These are phyloP conservation scores for Xylaria sp. DNA, from an alignment of 2,329 filamentous ascomycete genomes.

Conservation along the genomic window DNA sequence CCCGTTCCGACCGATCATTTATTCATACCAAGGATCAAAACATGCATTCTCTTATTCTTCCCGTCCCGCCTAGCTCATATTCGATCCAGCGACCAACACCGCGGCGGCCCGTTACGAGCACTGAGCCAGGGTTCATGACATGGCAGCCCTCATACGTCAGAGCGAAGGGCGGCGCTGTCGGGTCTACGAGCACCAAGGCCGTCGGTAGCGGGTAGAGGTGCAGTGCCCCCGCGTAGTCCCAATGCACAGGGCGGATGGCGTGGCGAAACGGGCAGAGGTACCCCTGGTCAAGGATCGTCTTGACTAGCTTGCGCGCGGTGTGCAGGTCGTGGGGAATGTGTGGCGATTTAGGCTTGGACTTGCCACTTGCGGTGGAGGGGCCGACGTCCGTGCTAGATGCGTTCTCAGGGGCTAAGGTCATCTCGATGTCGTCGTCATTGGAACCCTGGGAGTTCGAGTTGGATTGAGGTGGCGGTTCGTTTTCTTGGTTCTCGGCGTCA, in stretches of 20 bases:
- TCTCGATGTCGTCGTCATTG: slow-evolving; percentile 41
- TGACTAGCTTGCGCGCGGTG: slow-evolving; percentile 78
- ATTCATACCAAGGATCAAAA: slow-evolving; percentile 47
- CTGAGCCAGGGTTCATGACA: slow-evolving; percentile 86
- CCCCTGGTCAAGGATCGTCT: slow-evolving; percentile 89
- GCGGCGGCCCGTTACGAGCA: slow-evolving; percentile 72
- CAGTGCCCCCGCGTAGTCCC: slow-evolving; percentile 81
- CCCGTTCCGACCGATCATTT: neutral
- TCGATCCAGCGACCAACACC: slow-evolving; percentile 84
- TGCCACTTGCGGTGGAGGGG: slow-evolving; percentile 3
- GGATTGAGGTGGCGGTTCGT: slow-evolving; percentile 12
- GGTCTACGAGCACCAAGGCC: slow-evolving; percentile 80
- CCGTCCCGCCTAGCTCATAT: slow-evolving; percentile 73
- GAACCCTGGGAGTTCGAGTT: slow-evolving; percentile 10
- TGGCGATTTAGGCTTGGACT: slow-evolving; percentile 8
- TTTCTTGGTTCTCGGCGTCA: slow-evolving; percentile 33
- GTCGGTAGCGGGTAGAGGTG: slow-evolving; percentile 89
- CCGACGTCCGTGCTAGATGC: slow-evolving; percentile 54
- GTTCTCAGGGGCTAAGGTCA: slow-evolving; percentile 39
- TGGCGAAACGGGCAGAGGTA: slow-evolving; percentile 86
- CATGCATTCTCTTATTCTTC: slow-evolving; percentile 66
- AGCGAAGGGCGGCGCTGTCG: slow-evolving; percentile 80
- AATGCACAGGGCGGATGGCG: slow-evolving; percentile 79
- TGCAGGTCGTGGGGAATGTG: slow-evolving; percentile 56
- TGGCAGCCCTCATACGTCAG: slow-evolving; percentile 94